Base-by-base conservation (phyloP, 2,329 filamentous ascomycete species). In the Xylogone sp. region DNA sequence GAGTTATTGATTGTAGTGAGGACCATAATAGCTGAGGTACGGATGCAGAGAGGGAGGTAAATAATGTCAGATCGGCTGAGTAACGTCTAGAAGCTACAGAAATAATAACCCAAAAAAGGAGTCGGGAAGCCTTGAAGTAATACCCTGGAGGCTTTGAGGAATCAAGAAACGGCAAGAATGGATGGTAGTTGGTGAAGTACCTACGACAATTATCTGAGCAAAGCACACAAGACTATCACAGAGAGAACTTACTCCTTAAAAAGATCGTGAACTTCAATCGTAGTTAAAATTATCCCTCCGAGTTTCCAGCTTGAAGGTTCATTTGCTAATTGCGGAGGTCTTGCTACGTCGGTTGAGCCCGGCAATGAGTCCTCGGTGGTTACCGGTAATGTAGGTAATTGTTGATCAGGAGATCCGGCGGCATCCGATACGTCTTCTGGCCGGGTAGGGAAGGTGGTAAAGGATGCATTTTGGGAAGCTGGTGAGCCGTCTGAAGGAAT, bases 31-130 rank as follows among this genome's bases (percentile, higher is more conserved):
- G 50, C 18, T 46, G 27, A 3, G 50, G 39, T 1, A 55, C 52
- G 4, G 18, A n/a, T 2, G 16, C 13, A 3, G 44, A 49, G 2
- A 58, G 44, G 8, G 42, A 19, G 4, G 46, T 42, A 3, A 58
- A 5, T 7, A 58, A 45, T 19, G 50, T 51, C 20, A 50, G 45
- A 29, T 57, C 46, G 20, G 34, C 42, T n/a, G 16, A 18, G n/a
- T 52, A 51, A n/a, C 51, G 49, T n/a, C 54, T 45, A 3, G 54
- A 47, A 6, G 50, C 52, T 10, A 58, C 19, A 12, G 50, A 24
- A 18, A 58, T 53, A 7, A 57, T 55, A 6, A 46, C 46, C 56
- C 56, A 58, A 18, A 57, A 58, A 7, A 58, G 45, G 12, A 56
- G 24, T 12, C 13, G 45, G n/a, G 52, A 57, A 12, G 3, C 16